Evolutionary conservation across 805 yeast species (phyloP).

Genomic region (Millerozyma acaciae): DNA sequence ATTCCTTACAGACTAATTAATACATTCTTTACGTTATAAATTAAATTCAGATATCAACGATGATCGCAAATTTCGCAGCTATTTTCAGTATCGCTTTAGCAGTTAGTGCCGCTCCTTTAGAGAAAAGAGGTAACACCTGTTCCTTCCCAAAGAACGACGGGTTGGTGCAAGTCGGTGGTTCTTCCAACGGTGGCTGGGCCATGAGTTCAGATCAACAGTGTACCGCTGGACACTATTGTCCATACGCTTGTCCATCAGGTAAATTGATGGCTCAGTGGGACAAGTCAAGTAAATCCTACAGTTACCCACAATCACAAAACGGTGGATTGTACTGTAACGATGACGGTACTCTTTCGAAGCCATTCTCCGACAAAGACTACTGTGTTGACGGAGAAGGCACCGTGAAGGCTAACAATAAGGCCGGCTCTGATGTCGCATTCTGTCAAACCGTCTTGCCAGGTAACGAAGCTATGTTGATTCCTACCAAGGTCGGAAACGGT

Average conservation of each 20-base stretch:
- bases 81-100: conserved; percentile 10
- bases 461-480: conserved; percentile 90
- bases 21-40: conserved; percentile 2
- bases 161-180: conserved; percentile 58
- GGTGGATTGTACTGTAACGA: conserved; percentile 81
- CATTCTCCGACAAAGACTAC: conserved; percentile 52
- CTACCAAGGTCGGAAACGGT: conserved; percentile 60
- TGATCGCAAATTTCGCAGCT: conserved; percentile 8
- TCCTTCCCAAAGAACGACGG: conserved; percentile 65
- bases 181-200: conserved; percentile 82
- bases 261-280: conserved; percentile 89
- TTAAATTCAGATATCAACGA: no score
- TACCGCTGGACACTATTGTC: conserved; percentile 76
- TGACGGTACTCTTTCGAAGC: conserved; percentile 64
- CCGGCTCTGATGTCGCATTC: conserved; percentile 60
- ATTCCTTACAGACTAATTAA: no score
- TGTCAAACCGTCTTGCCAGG: conserved; percentile 95
- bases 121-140: conserved; percentile 42
- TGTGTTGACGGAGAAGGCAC: conserved; percentile 80
- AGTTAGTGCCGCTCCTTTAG: conserved; percentile 21
- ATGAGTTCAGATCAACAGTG: conserved; percentile 72
- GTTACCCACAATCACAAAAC: conserved; percentile 72
- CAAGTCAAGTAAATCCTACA: conserved; percentile 62
- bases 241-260: conserved; percentile 90
- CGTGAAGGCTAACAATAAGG: conserved; percentile 57